Percentiles rank a stretch among this genome's conserved stretches.
phyloP scores from a whole-genome alignment of 176 grass and related monocot species.

The Microstegium vimineum region DNA sequence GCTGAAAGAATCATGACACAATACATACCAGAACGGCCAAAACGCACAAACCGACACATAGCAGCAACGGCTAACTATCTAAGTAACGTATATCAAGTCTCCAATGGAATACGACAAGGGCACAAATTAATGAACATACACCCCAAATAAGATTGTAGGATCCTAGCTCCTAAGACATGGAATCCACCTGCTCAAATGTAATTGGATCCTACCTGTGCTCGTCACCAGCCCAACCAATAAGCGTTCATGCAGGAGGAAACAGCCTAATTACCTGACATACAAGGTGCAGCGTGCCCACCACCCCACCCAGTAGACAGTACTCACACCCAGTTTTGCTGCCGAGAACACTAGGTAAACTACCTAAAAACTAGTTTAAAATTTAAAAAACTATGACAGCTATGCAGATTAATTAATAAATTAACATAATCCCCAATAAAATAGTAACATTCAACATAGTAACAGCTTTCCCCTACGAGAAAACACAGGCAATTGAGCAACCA shows the following conservation, averaged over 20 bases:
- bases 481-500: conserved; percentile 25
- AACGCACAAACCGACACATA: not conserved
- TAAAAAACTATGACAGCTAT: not conserved
- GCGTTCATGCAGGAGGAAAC: not conserved
- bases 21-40: not conserved
- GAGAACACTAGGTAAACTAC: not conserved
- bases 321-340: not conserved
- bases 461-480: not conserved
- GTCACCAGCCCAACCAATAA: conserved; percentile 32
- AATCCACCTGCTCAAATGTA: conserved; percentile 3
- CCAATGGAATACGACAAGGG: not conserved
- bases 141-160: not conserved
- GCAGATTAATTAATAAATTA: not conserved
- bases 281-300: not conserved
- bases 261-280: not conserved
- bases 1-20: not conserved
- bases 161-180: not conserved
- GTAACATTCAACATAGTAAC: not conserved
- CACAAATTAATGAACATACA: not conserved
- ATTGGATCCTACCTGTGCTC: conserved; percentile 27
- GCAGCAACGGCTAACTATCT: not conserved
- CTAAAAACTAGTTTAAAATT: not conserved
- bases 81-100: conserved; percentile 7
- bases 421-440: conserved; percentile 8
- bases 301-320: not conserved